phyloP scores from a whole-genome alignment of 257 asterid genomes.

The Salvia hispanica region DNA sequence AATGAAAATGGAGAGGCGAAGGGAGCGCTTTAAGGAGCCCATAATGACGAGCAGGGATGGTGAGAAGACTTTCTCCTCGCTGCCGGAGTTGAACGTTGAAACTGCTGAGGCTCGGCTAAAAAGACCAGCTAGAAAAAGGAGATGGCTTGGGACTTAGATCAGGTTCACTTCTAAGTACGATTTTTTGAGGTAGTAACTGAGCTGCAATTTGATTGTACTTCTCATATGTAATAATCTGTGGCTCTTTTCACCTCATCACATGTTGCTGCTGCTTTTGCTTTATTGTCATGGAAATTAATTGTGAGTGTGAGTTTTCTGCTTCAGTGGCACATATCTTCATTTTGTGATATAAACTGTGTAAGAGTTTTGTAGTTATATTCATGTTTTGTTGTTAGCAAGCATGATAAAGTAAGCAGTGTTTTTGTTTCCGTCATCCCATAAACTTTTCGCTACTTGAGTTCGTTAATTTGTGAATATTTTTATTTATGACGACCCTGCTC shows the following conservation, averaged over 20 bases:
- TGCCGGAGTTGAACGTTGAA: conserved; percentile 32
- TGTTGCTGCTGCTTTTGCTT: neutral
- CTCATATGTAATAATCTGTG: conserved; percentile 23
- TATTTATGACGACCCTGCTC: too few species aligned
- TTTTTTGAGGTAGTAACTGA: conserved; percentile 17
- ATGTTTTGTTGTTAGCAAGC: too few species aligned
- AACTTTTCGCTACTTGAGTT: too few species aligned
- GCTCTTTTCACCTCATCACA: neutral
- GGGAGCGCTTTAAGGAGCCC: conserved; percentile 59
- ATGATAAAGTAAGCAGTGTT: too few species aligned
- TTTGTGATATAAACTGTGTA: too few species aligned
- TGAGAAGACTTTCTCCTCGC: conserved; percentile 34
- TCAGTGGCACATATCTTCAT: neutral
- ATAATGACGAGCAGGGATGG: conserved; percentile 31
- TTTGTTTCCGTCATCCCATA: too few species aligned
- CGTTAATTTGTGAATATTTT: too few species aligned
- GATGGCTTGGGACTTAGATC: conserved; percentile 52
- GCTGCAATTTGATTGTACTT: neutral
- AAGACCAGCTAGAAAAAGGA: conserved; percentile 67
- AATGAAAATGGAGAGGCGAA: conserved; percentile 66
- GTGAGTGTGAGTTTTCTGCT: neutral
- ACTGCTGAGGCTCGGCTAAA: conserved; percentile 33
- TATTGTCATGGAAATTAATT: neutral
- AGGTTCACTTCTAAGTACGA: neutral
- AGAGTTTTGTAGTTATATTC: too few species aligned